Conservation (phyloP, 805 yeast species). For the Starmerella cellae region DNA sequence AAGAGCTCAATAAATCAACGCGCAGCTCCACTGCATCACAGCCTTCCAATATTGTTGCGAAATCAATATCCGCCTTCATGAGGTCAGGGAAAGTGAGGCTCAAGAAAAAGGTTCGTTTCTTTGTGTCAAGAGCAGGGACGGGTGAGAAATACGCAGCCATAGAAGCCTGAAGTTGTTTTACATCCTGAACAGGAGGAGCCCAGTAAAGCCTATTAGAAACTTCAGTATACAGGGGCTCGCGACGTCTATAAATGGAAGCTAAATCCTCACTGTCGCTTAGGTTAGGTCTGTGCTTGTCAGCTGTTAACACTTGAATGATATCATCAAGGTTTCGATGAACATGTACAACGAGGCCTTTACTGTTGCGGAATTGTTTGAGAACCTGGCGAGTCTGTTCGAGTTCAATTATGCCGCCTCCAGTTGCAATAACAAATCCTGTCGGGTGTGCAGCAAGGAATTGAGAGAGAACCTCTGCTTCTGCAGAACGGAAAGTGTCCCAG, state of each 20-base stretch:
- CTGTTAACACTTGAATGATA: constrained; percentile 57
- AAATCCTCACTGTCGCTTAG: constrained; percentile 57
- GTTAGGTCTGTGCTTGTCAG: constrained; percentile 80
- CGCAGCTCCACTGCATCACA: constrained; percentile 73
- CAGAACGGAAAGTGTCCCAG: constrained; percentile 75
- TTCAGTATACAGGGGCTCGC: constrained; percentile 66
- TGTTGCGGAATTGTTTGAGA: constrained; percentile 42
- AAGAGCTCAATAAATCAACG: constrained; percentile 51
- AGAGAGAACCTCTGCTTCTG: constrained; percentile 47
- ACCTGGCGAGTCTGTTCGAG: constrained; percentile 49
- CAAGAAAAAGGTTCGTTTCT: constrained; percentile 46
- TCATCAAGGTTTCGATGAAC: constrained; percentile 77
- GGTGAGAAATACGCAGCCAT: constrained; percentile 45
- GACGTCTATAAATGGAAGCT: constrained; percentile 61
- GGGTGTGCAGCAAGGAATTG: constrained; percentile 35
- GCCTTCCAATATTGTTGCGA: constrained; percentile 47
- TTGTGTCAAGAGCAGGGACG: constrained; percentile 31
- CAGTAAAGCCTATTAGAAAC: constrained; percentile 71
- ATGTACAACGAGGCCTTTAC: constrained; percentile 63
- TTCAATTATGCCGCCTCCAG: constrained; percentile 96
- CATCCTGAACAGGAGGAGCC: constrained; percentile 43
- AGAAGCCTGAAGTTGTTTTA: constrained; percentile 42
- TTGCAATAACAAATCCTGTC: constrained; percentile 58
- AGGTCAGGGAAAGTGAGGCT: constrained; percentile 60
- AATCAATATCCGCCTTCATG: constrained; percentile 13